Evolutionary conservation across 768 basidiomycete species (phyloP), one percentile per base, ranked within the genome.

Genomic region (Hygrocybe punicea): DNA sequence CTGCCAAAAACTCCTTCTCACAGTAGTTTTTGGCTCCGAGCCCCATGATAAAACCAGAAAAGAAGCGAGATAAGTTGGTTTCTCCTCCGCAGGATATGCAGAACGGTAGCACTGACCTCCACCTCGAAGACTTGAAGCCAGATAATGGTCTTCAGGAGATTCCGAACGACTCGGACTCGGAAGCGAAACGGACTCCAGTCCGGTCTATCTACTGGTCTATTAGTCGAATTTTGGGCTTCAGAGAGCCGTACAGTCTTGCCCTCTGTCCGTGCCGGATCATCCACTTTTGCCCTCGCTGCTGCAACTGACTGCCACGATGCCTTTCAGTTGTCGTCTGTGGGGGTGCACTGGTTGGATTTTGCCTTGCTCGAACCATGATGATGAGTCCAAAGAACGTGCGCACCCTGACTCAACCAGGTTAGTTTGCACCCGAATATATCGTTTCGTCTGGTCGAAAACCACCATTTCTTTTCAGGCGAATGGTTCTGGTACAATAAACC

Each of bases 301-400:
- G 6, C 53, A 16, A 7, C 25, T 48, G 8, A 54, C 23, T 14
- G 49, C 55, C n/a, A 57, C 55, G 13, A 8, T 17, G 7, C 16
- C 39, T 13, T 24, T 11, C 17, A 69, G 67, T 61, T 29, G 53
- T 67, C 21, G 19, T 66, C 29, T 67, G 59, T 58, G 68, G 68
- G 11, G 68, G 68, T 13, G 66, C 68, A 2, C 33, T 67, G 25
- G 49, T 67, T 0, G 68, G 68, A 14, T 69, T 63, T 51, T 67
- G 60, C 49, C 61, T 69, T 3, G 61, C 65, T 4, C 50, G 66
- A n/a, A 57, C 59, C 19, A 21, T 60, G 4, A 62, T 58, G 34
- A 61, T 67, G 63, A 63, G 62, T 42, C 58, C 59, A 14, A 19
- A 13, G 6, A 61, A 51, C 24, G 37, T 63, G 19, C 48, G 42